Base-by-base conservation (phyloP, 495 filamentous ascomycete species). In the Aspergillus hancockii region DNA sequence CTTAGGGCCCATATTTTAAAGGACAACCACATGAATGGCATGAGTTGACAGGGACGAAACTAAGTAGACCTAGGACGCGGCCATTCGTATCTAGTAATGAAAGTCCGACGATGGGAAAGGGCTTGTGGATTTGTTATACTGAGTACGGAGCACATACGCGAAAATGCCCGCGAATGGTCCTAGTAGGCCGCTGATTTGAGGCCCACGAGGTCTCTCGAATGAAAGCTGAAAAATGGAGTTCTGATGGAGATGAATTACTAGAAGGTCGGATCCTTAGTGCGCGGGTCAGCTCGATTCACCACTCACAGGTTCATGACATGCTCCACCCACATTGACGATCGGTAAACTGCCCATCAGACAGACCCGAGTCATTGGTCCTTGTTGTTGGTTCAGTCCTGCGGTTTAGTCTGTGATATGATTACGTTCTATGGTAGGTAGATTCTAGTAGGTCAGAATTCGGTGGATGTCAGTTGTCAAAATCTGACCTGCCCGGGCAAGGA, bases 261-360 rank as follows among this genome's bases (percentile, higher is more conserved):
- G n/a, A 19, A 14, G 12, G n/a, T 40, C 23, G 51, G 34, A 47
- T 32, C 46, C 49, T 60, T 60, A 54, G 57, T 34, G 57, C 40
- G 49, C 14, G 22, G 57, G 43, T 46, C 55, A 59, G 56, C 63
- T 62, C 50, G 63, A 54, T 50, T 52, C 36, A 45, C 55, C 52
- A 55, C 36, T 55, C 55, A 60, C 46, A 36, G 50, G 47, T 32
- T 40, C 21, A 56, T 57, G 40, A 46, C 22, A 30, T 38, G 52
- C 52, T 57, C 59, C 59, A 61, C 59, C 22, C 5, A 16, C 16
- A 41, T 49, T 52, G 54, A 57, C 63, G 63, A 65, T 65, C 63
- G 55, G 57, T 49, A 59, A 22, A 34, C 30, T 14, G 47, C 38
- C 59, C 41, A 52, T 41, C 40, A 18, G 41, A 45, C 22, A 10